A percentile compares a stretch with the other conserved stretches of the same genome.
Conservation (phyloP, 2,329 filamentous ascomycete genomes). For the Zasmidium citrigriseum region DNA sequence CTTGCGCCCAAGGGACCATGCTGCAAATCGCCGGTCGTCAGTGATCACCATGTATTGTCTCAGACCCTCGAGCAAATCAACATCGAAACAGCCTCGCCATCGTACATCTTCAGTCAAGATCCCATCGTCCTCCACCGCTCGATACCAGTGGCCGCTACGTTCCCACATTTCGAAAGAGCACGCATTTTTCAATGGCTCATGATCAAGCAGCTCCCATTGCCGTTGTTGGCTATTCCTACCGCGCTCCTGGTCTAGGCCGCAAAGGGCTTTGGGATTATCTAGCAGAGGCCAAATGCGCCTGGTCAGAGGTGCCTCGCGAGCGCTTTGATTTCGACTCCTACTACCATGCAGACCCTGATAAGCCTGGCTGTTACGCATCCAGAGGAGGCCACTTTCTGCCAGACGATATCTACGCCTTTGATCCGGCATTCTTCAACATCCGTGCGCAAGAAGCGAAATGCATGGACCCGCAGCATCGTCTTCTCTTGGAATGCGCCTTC, state of each 20-base stretch:
- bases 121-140: too few relatives aligned
- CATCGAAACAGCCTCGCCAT: too few relatives aligned
- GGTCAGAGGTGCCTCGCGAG: slow-evolving; percentile 15
- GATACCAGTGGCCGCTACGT: too few relatives aligned
- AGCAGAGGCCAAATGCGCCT: not conserved
- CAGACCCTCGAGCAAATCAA: too few relatives aligned
- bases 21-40: too few relatives aligned
- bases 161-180: too few relatives aligned
- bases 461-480: slow-evolving; percentile 16
- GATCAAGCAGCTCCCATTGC: not conserved
- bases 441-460: slow-evolving; percentile 1
- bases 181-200: too few relatives aligned
- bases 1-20: too few relatives aligned
- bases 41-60: too few relatives aligned
- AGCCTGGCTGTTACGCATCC: not conserved
- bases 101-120: too few relatives aligned
- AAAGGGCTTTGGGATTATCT: not conserved
- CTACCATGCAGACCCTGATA: slow-evolving; percentile 19
- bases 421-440: slow-evolving; percentile 12
- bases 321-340: slow-evolving; percentile 24
- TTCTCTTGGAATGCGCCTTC: slow-evolving; percentile 7
- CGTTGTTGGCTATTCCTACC: not conserved
- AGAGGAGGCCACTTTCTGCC: slow-evolving; percentile 7
- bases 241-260: not conserved
- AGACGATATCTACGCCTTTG: slow-evolving; percentile 7